Evolutionary conservation across 164 flowering plant genomes (phyloP), one percentile per base, ranked within the genome.

Genomic region (Hamamelis virginiana): DNA sequence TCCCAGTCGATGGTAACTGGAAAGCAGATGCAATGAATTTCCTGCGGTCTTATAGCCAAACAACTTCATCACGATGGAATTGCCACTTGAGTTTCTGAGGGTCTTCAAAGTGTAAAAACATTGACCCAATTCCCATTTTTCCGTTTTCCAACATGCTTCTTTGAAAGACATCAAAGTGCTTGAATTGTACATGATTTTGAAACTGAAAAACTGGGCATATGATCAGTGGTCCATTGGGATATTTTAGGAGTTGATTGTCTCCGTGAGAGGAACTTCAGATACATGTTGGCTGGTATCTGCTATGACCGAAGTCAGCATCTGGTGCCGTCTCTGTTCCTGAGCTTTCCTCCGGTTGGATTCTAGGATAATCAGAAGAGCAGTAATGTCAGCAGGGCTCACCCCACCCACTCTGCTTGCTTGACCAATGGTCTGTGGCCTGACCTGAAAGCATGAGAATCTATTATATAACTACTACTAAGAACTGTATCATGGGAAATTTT

Each of bases 391-490:
- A 46, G 99, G 96, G 82, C 86, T 95, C 22, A 95, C 97, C 23
- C 99, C 97, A 48, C 95, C 99, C 1, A 95, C 99, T 82, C 99
- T 82, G 78, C 92, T 83, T 16, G 97, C 98, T 83, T 92, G 99
- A 27, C 99, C 97, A 62, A 95, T 89, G 23, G 98, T 92, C 73
- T 92, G 91, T 23, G 96, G 99, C 74, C 95, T 87, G 41, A 95
- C 92, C 97, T 95, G 87, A 69, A 75, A 69, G 58, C 63, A 68
- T 28, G 26, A 63, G 56, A 66, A 68, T 13, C 13, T 21, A 18
- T 26, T 55, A 55, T 55, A 28, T 28, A 27, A 27, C 26, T 15
- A 9, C n/a, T n/a, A 60, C 46, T 18, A n/a, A 41, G 12, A 59
- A 59, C 21, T 22, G 5, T 60, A 38, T 60, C 11, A n/a, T 60